A percentile compares a stretch with the other conserved stretches of the same genome.
Evolutionary conservation across 1,284 basidiomycete genomes (phyloP).

Genomic region (Schizophyllum amplum): DNA sequence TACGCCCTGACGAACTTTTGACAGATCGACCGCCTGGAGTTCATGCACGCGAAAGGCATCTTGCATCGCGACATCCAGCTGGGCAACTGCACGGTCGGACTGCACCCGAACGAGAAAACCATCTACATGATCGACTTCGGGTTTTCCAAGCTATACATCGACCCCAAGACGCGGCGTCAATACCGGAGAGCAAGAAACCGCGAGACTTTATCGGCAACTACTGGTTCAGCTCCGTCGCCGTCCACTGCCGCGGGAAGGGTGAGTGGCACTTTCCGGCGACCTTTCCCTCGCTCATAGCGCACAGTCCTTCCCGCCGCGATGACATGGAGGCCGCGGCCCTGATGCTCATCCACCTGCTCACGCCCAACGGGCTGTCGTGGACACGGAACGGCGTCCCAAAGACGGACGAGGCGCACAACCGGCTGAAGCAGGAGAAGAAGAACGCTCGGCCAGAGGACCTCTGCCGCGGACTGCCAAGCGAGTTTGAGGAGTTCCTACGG

Average conservation of each 20-base stretch:
- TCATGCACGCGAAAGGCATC: slow-evolving; percentile 64
- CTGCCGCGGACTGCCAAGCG: slow-evolving; percentile 58
- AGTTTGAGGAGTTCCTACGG: slow-evolving; percentile 67
- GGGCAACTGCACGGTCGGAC: slow-evolving; percentile 63
- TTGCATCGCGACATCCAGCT: slow-evolving; percentile 72
- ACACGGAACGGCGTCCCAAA: slow-evolving; percentile 70
- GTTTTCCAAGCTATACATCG: slow-evolving; percentile 69
- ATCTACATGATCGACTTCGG: slow-evolving; percentile 81
- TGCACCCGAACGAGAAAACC: slow-evolving; percentile 42
- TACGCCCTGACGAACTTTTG: slow-evolving; percentile 3
- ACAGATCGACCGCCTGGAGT: slow-evolving; percentile 59
- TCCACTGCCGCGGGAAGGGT: slow-evolving; percentile 71
- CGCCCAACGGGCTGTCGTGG: slow-evolving; percentile 67
- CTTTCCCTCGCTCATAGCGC: neutral
- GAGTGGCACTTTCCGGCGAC: slow-evolving; percentile 12
- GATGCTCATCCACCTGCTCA: slow-evolving; percentile 71
- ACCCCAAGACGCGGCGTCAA: slow-evolving; percentile 54
- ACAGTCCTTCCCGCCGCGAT: slow-evolving; percentile 68
- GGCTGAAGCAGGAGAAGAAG: slow-evolving; percentile 53
- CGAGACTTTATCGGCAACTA: slow-evolving; percentile 75
- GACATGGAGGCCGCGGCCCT: slow-evolving; percentile 68
- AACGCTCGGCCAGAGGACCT: slow-evolving; percentile 52
- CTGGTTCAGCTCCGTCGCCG: slow-evolving; percentile 69
- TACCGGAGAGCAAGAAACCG: slow-evolving; percentile 55
- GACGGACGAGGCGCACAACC: slow-evolving; percentile 50